Percentiles rank a stretch among this genome's conserved stretches.
These are phyloP conservation scores for Graphilbum fragrans DNA, from an alignment of 2,329 filamentous ascomycete species.

Conservation along the genomic window DNA sequence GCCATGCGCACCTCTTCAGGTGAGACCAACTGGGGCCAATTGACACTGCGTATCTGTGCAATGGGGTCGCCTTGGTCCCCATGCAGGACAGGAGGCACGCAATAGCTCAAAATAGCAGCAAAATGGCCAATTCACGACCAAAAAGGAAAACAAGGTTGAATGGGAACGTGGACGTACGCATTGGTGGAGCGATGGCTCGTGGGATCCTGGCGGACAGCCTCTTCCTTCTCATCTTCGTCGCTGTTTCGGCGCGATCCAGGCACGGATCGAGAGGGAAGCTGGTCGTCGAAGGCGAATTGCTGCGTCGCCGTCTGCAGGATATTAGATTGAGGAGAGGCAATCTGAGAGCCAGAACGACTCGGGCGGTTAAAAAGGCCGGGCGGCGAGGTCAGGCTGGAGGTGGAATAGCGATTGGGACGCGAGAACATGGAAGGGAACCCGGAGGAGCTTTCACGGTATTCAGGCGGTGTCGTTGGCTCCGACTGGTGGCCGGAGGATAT, in stretches of 20 bases:
- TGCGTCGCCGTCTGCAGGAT: slow-evolving; percentile 29
- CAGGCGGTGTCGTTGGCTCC: slow-evolving; percentile 91
- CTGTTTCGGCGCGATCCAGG: slow-evolving; percentile 82
- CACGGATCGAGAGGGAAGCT: slow-evolving; percentile 71
- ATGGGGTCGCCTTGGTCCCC: no score
- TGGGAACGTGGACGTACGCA: slow-evolving; percentile 51
- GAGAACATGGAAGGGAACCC: slow-evolving; percentile 72
- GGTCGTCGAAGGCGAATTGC: slow-evolving; percentile 48
- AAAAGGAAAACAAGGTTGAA: not conserved
- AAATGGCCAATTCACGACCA: not conserved
- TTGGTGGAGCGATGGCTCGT: slow-evolving; percentile 62
- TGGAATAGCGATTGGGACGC: slow-evolving; percentile 77
- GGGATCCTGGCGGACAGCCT: slow-evolving; percentile 55
- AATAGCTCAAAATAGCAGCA: no score
- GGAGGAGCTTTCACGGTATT: slow-evolving; percentile 62
- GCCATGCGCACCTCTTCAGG: no score
- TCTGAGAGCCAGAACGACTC: slow-evolving; percentile 64
- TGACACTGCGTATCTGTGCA: no score
- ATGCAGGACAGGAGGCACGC: no score
- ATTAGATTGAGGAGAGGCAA: slow-evolving; percentile 63
- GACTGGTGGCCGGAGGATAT: slow-evolving; percentile 60
- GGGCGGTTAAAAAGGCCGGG: slow-evolving; percentile 58
- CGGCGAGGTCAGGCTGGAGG: slow-evolving; percentile 74
- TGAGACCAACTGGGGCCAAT: no score
- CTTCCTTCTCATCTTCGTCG: slow-evolving; percentile 78